These are phyloP conservation scores for Lyophyllum shimeji DNA, from an alignment of 768 basidiomycete genomes.

Conservation along the genomic window DNA sequence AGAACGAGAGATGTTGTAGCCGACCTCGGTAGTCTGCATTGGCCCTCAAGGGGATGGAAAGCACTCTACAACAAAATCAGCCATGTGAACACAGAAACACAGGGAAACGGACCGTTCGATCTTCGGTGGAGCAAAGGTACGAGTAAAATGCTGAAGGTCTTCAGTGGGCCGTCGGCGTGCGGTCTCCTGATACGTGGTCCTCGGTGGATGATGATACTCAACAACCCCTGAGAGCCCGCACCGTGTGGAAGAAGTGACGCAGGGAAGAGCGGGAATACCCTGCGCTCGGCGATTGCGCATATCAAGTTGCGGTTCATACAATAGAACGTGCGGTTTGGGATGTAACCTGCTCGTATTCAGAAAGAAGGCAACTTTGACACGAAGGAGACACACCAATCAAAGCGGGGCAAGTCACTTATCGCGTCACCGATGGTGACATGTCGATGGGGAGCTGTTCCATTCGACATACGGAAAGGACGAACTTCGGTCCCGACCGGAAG, in stretches of 20 bases:
- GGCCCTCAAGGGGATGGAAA: conserved; percentile 54
- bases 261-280: conserved; percentile 35
- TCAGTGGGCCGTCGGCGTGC: conserved; percentile 44
- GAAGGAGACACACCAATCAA: conserved; percentile 63
- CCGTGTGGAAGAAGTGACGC: conserved; percentile 26
- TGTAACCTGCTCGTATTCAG: conserved; percentile 33
- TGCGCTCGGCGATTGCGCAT: conserved; percentile 19
- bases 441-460: conserved; percentile 56
- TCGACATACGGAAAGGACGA: conserved; percentile 41
- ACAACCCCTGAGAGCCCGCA: conserved; percentile 36
- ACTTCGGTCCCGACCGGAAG: conserved; percentile 41
- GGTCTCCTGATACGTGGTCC: conserved; percentile 43
- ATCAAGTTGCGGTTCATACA: conserved; percentile 16
- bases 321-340: conserved; percentile 23
- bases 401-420: conserved; percentile 68
- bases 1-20: conserved; percentile 3
- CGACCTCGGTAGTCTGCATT: conserved; percentile 68
- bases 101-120: conserved; percentile 52
- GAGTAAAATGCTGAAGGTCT: conserved; percentile 71
- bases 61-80: conserved; percentile 39
- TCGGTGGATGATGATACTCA: conserved; percentile 32
- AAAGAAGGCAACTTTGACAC: neutral
- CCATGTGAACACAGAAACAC: neutral
- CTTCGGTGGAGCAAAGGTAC: conserved; percentile 45
- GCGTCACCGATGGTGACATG: conserved; percentile 69